Percentiles rank a stretch among this genome's conserved stretches.
These are phyloP conservation scores for Tilletia walkeri DNA, from an alignment of 1,284 basidiomycete species.

Conservation along the genomic window DNA sequence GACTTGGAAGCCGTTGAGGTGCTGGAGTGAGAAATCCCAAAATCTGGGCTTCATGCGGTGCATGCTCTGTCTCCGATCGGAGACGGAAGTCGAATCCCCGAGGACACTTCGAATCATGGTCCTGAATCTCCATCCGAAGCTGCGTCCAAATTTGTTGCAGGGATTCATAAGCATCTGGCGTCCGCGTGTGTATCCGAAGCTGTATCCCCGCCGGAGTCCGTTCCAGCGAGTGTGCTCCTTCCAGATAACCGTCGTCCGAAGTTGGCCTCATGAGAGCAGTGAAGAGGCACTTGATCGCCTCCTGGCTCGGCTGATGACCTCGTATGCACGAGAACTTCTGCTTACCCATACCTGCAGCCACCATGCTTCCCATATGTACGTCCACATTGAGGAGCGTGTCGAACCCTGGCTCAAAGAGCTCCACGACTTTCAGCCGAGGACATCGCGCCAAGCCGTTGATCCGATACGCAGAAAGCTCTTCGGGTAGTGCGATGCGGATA, in stretches of 20 bases:
- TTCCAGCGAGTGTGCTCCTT: not conserved
- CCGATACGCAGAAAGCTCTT: constrained; percentile 4
- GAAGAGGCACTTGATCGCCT: not conserved
- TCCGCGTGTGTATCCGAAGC: not conserved
- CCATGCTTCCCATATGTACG: not conserved
- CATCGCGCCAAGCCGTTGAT: not conserved
- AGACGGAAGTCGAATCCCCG: not conserved
- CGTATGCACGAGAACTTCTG: constrained; percentile 3
- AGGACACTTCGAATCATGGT: not conserved
- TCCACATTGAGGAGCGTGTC: constrained; percentile 2
- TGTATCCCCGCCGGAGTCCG: not conserved
- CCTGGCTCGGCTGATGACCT: not conserved
- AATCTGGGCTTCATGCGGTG: not conserved
- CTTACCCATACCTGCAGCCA: not conserved
- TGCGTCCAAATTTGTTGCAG: not conserved
- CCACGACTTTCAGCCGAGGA: not conserved
- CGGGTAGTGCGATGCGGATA: constrained; percentile 6
- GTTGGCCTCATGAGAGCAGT: not conserved
- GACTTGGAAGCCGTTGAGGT: not conserved
- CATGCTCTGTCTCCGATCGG: not conserved
- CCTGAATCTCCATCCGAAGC: not conserved
- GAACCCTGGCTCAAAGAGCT: not conserved
- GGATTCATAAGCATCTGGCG: not conserved
- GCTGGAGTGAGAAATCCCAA: not conserved
- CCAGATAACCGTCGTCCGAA: not conserved